These are phyloP conservation scores for Fusarium scirpi DNA, from an alignment of 2,329 filamentous ascomycete species.

Conservation along the genomic window DNA sequence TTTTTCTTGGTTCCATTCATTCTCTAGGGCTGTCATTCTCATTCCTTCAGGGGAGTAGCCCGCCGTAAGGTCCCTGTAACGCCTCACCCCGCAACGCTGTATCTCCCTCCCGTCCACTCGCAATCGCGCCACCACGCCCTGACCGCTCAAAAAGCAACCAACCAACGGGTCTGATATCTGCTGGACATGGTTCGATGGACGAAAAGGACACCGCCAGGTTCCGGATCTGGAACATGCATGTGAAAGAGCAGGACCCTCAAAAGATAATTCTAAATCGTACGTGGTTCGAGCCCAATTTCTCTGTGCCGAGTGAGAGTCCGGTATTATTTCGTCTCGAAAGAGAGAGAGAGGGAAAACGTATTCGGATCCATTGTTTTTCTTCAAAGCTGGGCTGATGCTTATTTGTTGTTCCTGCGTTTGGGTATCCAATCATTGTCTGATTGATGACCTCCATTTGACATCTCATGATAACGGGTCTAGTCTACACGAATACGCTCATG, in stretches of 20 bases:
- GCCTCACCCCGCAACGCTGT: constrained; percentile 33
- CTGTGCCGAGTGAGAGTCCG: constrained; percentile 19
- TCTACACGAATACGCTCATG: constrained; percentile 39
- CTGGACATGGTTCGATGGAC: constrained; percentile 38
- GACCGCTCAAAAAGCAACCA: constrained; percentile 36
- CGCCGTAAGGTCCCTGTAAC: constrained; percentile 36
- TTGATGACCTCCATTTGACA: constrained; percentile 28
- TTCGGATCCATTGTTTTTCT: constrained; percentile 13
- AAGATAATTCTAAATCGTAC: constrained; percentile 31
- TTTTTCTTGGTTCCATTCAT: background rate
- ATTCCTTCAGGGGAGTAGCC: constrained; percentile 8
- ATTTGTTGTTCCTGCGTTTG: constrained; percentile 17
- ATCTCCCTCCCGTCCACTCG: background rate
- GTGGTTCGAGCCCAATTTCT: constrained; percentile 25
- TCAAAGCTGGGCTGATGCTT: constrained; percentile 7
- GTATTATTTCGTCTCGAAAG: constrained; percentile 36
- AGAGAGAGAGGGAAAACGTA: constrained; percentile 14
- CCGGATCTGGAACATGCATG: constrained; percentile 41
- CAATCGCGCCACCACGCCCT: constrained; percentile 40
- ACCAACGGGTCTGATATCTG: constrained; percentile 22
- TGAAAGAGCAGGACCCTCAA: constrained; percentile 27
- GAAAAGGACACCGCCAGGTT: constrained; percentile 38
- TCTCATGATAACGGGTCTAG: constrained; percentile 20
- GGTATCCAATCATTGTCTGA: constrained; percentile 28
- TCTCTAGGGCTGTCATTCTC: constrained; percentile 21